Base-by-base conservation (phyloP, 2,329 filamentous ascomycete species). In the Stromatinia cepivora region DNA sequence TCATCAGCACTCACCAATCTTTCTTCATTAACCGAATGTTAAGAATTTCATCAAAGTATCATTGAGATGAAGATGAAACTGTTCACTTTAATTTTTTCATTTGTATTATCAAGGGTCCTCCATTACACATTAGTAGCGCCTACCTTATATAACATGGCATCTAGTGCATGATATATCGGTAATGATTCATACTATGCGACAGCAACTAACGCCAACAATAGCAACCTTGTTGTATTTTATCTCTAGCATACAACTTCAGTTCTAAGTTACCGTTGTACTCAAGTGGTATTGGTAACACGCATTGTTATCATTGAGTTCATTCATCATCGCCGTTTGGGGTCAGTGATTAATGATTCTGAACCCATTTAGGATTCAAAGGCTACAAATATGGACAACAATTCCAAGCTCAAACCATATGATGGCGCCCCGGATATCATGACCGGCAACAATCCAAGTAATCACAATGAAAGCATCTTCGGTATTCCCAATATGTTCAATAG, bases 1-100 rank as follows among this genome's bases (percentile, higher is more conserved):
- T 68, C 57, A 28, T 64, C 61, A 64, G 46, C 46, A 39, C 61
- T 42, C 61, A 10, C 20, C 46, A 56, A 46, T 20, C 53, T 63
- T 15, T 31, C 58, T 63, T 63, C 57, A 64, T 68, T 48, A 6
- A 46, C 22, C 25, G 45, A 31, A 46, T 46, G 50, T 56, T 17
- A 25, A 34, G 5, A 17, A 22, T n/a, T 66, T 22, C 34, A 62
- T 68, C 5, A 9, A 3, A 20, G 15, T 31, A 7, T 45, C 36
- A 56, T 53, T 9, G 7, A 28, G 15, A 64, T n/a, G n/a, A 52
- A 52, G 4, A 8, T 4, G 11, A 13, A 28, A 4, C 11, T 39
- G 4, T 22, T 64, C 36, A 46, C 34, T 46, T 54, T 34, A n/a
- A 13, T 34, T 10, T n/a, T 17, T 2, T 46, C 28, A 25, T 36